Percentiles rank a stretch among this genome's conserved stretches.
Evolutionary conservation across 2,329 filamentous ascomycete species (phyloP).

Genomic region (Zopfia rhizophila): DNA sequence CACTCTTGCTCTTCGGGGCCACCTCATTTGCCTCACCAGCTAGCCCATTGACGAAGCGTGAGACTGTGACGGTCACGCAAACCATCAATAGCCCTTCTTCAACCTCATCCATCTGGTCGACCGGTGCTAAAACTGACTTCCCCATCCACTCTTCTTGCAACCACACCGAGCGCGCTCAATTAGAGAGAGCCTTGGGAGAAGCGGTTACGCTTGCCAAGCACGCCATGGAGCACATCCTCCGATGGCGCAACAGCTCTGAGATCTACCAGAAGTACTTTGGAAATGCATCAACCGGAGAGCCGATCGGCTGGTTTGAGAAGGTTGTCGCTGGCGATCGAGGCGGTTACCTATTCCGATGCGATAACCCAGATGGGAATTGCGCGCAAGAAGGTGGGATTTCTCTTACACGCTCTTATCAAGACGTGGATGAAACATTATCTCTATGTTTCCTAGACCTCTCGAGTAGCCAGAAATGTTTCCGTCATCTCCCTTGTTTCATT

Average conservation of each 20-base stretch:
- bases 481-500: not conserved
- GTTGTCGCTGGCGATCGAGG: slow-evolving; percentile 68
- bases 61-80: slow-evolving; percentile 33
- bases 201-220: slow-evolving; percentile 67
- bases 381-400: slow-evolving; percentile 34
- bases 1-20: slow-evolving; percentile 38
- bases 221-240: slow-evolving; percentile 70
- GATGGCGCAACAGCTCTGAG: slow-evolving; percentile 66
- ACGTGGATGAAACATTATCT: no score
- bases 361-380: slow-evolving; percentile 75
- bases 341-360: slow-evolving; percentile 72
- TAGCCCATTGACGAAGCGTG: no score
- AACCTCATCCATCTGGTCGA: slow-evolving; percentile 40
- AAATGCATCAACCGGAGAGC: slow-evolving; percentile 65
- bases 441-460: no score
- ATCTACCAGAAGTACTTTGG: slow-evolving; percentile 76
- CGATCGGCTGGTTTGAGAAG: slow-evolving; percentile 71
- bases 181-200: slow-evolving; percentile 68
- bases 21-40: slow-evolving; percentile 41
- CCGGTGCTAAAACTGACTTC: slow-evolving; percentile 54
- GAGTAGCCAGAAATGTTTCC: no score
- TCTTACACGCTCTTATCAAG: no score
- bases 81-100: slow-evolving; percentile 28
- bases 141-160: slow-evolving; percentile 75
- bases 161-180: slow-evolving; percentile 66